Base-by-base conservation (phyloP, 352 stramenopile species). In the Thraustotheca clavata region DNA sequence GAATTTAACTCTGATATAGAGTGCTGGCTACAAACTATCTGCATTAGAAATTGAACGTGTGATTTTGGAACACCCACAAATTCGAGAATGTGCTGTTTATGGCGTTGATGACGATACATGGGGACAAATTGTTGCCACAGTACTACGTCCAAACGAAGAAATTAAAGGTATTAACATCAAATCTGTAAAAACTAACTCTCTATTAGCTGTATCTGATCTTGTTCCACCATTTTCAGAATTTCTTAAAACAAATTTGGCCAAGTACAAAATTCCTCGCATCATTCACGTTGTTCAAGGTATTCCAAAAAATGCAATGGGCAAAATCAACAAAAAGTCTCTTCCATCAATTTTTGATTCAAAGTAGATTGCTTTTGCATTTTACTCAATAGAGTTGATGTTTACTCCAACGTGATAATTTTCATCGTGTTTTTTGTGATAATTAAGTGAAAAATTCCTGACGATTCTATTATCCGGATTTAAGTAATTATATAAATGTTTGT, bases 261-360 rank as follows among this genome's bases (percentile, higher is more conserved):
- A 74, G 33, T 96, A 97, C 67, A 89, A 91, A 41, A 74, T 83
- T 36, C 89, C 89, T 8, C 79, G 79, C 22, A 73, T 73, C 29
- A 79, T 93, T 48, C 78, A 89, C 41, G 74, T 96, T 24, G 75
- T 96, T 7, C 71, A 91, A 8, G 71, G 76, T 47, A 91, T 96
- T 54, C 86, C 88, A 20, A 94, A 96, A 49, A 97, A 97, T 67
- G 87, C 88, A 1, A 97, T 97, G 88, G 89, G 89, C 34, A 97
- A 98, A 62, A 80, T 98, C 49, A 96, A 95, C 74, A 97, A 97
- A 67, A 97, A 97, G 74, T 62, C 85, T 63, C 74, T 97, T 16
- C 73, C 75, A 4, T 38, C 27, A 24, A 6, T 52, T 34, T 76
- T 67, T 68, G 41, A 50, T 50, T 6, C 14, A 6, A 6, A 22